Evolutionary conservation across 2,329 filamentous ascomycete genomes (phyloP).

Genomic region (Nemania sp.): DNA sequence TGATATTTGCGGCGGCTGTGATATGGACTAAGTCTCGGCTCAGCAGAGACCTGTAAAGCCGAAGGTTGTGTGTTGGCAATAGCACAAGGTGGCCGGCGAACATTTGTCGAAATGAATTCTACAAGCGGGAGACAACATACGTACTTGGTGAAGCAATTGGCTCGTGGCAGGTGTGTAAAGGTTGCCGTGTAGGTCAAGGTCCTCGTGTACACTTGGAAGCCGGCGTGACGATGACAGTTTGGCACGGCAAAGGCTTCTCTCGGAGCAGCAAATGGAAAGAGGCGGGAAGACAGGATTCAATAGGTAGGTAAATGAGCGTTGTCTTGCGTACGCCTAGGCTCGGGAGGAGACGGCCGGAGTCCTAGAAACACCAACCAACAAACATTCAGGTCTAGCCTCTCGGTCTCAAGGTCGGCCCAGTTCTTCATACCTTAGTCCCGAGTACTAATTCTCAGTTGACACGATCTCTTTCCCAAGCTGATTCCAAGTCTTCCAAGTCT

Average conservation of each 20-base stretch:
- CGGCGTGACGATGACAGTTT: constrained; percentile 42
- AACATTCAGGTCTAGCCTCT: constrained; percentile 33
- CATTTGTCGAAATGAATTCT: constrained; percentile 45
- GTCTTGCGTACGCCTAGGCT: constrained; percentile 35
- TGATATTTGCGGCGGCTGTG: constrained; percentile 28
- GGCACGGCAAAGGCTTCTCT: constrained; percentile 38
- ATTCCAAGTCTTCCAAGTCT: constrained; percentile 16
- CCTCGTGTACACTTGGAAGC: constrained; percentile 42
- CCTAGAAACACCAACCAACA: constrained; percentile 39
- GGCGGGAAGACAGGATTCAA: constrained; percentile 35
- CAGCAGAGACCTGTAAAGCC: constrained; percentile 29
- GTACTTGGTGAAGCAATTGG: constrained; percentile 52
- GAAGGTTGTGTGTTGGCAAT: constrained; percentile 35
- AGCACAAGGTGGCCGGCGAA: constrained; percentile 42
- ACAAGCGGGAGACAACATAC: constrained; percentile 53
- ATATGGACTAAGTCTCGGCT: constrained; percentile 34
- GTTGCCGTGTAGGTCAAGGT: constrained; percentile 43
- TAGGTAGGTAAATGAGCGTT: constrained; percentile 34
- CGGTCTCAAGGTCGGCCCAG: constrained; percentile 29
- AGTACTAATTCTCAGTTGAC: constrained; percentile 18
- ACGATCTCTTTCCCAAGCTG: constrained; percentile 22
- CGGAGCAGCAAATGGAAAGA: constrained; percentile 39
- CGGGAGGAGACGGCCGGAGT: constrained; percentile 37
- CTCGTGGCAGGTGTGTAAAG: constrained; percentile 44
- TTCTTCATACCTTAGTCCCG: constrained; percentile 29